Base-by-base conservation (phyloP, 345 rosid genomes). In the Raphanus raphanistrum region DNA sequence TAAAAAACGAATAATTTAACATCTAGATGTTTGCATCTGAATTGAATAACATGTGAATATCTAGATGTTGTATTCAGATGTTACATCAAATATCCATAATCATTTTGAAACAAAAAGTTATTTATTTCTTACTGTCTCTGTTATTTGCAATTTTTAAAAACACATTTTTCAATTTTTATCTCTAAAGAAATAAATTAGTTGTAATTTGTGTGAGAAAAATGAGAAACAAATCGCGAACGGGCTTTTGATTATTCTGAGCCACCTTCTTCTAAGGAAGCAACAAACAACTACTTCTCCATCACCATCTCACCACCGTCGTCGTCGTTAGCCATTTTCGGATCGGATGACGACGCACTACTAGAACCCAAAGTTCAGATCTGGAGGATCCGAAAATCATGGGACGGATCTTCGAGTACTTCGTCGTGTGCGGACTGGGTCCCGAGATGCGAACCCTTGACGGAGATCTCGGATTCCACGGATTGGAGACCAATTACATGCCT, bases 381-480 rank as follows among this genome's bases (percentile, higher is more conserved):
- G 83, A 76, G 48, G 77, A 45, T 45, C 52, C 52, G 3, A 71
- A 4, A 5, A 50, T n/a, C 70, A 92, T 90, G 94, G 82, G 87
- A 61, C 84, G 87, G 83, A 78, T 91, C 82, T 93, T 96, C 82
- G 99, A 96, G 86, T 91, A 92, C 80, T 96, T 96, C 80, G 95
- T 96, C 33, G 96, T 90, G 12, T 91, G 99, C 38, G 97, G 99
- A 52, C 77, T 91, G 1, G 99, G 99, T 3, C 97, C 97, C 10
- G 99, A 93, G 88, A 87, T 93, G 77, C 91, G 99, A 59, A 91
- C 97, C 55, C 48, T 93, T 13, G 98, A 93, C 17, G 96, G 91
- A 38, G 85, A 83, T 81, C 87, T 89, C 79, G 99, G 99, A 7
- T 96, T 82, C 83, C 93, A 96, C 60, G 99, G 97, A 15, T 76